Conservation (phyloP, 208 protist species). For the Trypanosoma cruzi region DNA sequence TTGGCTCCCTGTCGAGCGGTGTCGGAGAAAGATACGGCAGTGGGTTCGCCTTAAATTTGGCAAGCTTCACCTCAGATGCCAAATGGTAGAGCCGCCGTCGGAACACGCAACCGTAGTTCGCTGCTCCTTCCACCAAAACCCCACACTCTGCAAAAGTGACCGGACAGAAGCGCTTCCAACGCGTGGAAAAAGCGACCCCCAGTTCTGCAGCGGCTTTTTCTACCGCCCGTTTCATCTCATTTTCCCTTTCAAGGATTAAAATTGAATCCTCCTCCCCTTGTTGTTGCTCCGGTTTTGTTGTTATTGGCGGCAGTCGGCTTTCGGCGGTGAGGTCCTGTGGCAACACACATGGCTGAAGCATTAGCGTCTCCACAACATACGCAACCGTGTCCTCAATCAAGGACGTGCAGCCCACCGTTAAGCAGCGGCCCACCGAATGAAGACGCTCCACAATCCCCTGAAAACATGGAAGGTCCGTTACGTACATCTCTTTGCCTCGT, state of each 20-base stretch:
- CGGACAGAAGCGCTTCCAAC: conserved; percentile 86
- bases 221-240: conserved; percentile 30
- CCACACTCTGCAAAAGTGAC: conserved; percentile 70
- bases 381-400: conserved; percentile 34
- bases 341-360: conserved; percentile 42
- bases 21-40: conserved; percentile 48
- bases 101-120: conserved; percentile 65
- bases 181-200: conserved; percentile 33
- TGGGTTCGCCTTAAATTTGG: conserved; percentile 66
- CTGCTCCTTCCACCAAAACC: conserved; percentile 74
- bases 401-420: conserved; percentile 39
- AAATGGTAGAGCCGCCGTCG: conserved; percentile 63
- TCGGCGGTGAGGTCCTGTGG: conserved; percentile 22
- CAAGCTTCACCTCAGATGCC: conserved; percentile 51
- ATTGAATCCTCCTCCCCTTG: neutral
- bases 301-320: too few relatives aligned
- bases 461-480: conserved; percentile 30
- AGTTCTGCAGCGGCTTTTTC: conserved; percentile 43
- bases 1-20: conserved; percentile 33
- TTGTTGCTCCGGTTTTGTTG: neutral
- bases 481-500: neutral
- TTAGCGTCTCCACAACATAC: conserved; percentile 55
- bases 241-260: conserved; percentile 30
- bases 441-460: conserved; percentile 25
- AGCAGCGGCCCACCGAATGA: conserved; percentile 18